Evolutionary conservation across 306 rosid genomes (phyloP).

Genomic region (Cucurbita maxima): DNA sequence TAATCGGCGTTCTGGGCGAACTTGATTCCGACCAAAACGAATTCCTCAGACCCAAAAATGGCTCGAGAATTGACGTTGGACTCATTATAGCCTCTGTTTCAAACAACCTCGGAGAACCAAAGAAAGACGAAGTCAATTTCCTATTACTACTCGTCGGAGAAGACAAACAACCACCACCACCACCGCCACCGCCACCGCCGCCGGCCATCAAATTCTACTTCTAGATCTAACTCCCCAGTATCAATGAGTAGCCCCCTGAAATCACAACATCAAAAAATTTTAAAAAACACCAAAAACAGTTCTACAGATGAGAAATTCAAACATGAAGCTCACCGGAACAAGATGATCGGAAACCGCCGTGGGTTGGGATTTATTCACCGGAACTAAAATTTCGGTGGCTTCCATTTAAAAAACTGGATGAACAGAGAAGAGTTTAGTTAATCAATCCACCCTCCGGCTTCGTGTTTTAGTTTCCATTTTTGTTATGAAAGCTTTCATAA

Average conservation of each 20-base stretch:
- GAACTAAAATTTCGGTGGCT: not conserved
- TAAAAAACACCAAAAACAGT: not conserved
- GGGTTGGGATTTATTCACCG: not conserved
- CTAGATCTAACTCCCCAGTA: constrained; percentile 14
- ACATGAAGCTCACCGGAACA: not conserved
- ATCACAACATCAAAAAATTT: not conserved
- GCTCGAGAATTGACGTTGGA: constrained; percentile 74
- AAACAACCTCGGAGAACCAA: constrained; percentile 44
- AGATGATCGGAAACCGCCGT: not conserved
- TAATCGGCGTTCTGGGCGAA: constrained; percentile 27
- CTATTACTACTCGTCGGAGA: constrained; percentile 30
- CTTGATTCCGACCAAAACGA: constrained; percentile 46
- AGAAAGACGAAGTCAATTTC: constrained; percentile 30
- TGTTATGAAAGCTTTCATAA: too few species aligned
- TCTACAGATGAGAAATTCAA: not conserved
- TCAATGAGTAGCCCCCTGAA: not conserved
- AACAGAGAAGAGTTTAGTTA: not conserved
- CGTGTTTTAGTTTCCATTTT: too few species aligned
- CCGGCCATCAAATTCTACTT: constrained; percentile 47
- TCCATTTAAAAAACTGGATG: constrained; percentile 3
- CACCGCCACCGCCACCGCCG: not conserved
- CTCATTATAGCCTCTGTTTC: constrained; percentile 58
- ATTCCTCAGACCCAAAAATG: constrained; percentile 36
- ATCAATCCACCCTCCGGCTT: not conserved
- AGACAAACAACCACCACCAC: constrained; percentile 7